Conservation (phyloP, 306 rosid species). For the Echinosophora koreensis region DNA sequence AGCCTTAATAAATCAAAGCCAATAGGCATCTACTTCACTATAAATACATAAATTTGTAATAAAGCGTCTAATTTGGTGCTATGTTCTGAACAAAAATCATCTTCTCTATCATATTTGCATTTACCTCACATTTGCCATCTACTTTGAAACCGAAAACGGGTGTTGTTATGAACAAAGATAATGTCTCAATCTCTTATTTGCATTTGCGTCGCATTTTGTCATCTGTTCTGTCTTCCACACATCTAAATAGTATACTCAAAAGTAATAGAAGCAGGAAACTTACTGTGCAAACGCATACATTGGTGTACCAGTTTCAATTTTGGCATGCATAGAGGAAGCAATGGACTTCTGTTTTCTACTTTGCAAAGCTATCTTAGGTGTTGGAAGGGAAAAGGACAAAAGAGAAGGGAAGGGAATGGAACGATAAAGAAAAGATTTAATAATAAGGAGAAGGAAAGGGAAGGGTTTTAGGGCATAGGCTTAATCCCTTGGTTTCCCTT, state of each 20-base stretch:
- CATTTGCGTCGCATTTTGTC: neutral
- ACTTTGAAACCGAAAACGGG: neutral
- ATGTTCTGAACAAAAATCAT: neutral
- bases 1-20: neutral
- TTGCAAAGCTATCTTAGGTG: too few species aligned
- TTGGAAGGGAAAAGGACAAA: too few species aligned
- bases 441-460: too few species aligned
- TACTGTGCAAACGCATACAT: neutral
- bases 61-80: neutral
- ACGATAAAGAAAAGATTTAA: neutral
- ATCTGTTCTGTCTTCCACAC: constrained; percentile 4
- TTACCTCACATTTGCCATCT: neutral
- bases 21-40: neutral
- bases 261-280: neutral
- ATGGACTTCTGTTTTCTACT: neutral
- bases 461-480: neutral
- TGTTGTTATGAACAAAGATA: neutral
- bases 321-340: neutral
- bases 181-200: neutral
- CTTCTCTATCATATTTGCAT: neutral
- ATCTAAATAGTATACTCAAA: neutral
- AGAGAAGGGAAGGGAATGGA: neutral
- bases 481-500: neutral
- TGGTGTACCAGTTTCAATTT: neutral
- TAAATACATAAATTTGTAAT: neutral